Conservation (phyloP, 108 stramenopile genomes). For the Cyclostephanos tholiformis region DNA sequence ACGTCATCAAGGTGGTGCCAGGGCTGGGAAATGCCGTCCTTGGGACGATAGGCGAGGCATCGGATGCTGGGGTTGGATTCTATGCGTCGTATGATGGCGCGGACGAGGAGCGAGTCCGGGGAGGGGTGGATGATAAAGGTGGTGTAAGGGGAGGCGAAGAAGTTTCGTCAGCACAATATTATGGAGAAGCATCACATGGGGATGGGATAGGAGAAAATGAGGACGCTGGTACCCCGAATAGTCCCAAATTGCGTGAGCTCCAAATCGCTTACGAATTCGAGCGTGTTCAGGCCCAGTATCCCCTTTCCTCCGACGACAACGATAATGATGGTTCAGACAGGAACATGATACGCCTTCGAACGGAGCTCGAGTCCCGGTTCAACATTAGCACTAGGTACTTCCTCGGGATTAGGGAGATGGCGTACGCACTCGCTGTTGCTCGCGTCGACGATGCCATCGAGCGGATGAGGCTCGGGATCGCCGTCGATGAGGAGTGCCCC, state of each 20-base stretch:
- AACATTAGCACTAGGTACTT: constrained; percentile 42
- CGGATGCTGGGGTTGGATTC: too few species aligned
- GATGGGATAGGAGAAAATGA: not conserved
- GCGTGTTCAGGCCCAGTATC: constrained; percentile 32
- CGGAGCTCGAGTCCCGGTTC: constrained; percentile 39
- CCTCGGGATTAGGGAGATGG: constrained; percentile 47
- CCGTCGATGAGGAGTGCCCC: constrained; percentile 31
- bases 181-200: not conserved
- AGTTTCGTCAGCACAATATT: too few species aligned
- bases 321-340: not conserved
- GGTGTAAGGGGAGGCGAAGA: too few species aligned
- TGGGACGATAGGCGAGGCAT: too few species aligned
- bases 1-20: constrained; percentile 6
- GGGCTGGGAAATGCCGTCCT: not conserved
- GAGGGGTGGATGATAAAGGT: too few species aligned
- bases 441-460: constrained; percentile 43
- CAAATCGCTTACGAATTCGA: constrained; percentile 52
- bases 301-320: constrained; percentile 2
- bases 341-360: constrained; percentile 3
- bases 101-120: too few species aligned
- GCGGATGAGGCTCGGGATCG: constrained; percentile 11
- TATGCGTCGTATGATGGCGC: too few species aligned
- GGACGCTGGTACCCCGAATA: constrained; percentile 7
- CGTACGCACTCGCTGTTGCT: constrained; percentile 47
- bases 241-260: constrained; percentile 34